phyloP scores from a whole-genome alignment of 257 asterid species.

The Solanum rostratum region DNA sequence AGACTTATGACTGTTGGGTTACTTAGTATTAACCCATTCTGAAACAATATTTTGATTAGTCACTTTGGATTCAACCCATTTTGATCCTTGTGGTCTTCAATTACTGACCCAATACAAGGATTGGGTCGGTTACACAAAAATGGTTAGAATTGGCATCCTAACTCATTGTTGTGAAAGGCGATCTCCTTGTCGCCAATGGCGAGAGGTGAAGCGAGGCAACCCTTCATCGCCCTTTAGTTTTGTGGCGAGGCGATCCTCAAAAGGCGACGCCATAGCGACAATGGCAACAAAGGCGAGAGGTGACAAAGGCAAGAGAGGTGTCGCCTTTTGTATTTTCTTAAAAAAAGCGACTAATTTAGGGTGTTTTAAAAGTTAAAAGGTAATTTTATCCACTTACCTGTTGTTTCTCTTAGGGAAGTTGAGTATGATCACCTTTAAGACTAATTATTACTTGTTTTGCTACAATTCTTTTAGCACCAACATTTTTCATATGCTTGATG shows the following conservation, averaged over 20 bases:
- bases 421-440: not conserved
- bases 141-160: not conserved
- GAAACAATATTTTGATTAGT: not conserved
- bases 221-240: too few species aligned
- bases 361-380: too few species aligned
- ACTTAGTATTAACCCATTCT: not conserved
- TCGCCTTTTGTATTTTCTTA: too few species aligned
- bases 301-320: too few species aligned
- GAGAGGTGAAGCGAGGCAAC: too few species aligned
- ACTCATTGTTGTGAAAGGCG: too few species aligned
- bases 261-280: too few species aligned
- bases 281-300: too few species aligned
- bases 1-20: not conserved
- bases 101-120: not conserved
- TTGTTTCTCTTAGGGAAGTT: not conserved
- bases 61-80: not conserved
- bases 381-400: not conserved
- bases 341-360: too few species aligned
- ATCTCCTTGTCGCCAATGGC: too few species aligned
- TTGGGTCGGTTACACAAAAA: not conserved
- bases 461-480: not conserved
- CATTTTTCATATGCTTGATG: not conserved
- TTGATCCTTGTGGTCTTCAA: not conserved
- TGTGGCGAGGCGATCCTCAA: too few species aligned
- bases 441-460: not conserved